Evolutionary conservation across 306 rosid genomes (phyloP), one percentile per base, ranked within the genome.

Genomic region (Spatholobus suberectus): DNA sequence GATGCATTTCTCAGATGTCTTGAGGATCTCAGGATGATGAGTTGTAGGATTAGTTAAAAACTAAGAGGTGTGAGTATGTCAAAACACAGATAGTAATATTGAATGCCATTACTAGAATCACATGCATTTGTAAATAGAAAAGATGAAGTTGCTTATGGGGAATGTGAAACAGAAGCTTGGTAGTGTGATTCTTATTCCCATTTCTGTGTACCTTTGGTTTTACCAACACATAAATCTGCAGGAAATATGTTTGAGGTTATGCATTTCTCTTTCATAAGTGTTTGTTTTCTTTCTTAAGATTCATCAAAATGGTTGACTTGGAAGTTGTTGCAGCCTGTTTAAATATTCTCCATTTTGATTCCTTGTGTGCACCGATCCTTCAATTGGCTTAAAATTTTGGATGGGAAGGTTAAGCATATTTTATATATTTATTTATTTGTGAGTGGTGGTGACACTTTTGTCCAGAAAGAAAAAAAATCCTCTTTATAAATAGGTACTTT

Each of bases 181-280:
- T 67, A 37, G 38, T 83, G 47, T 32, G 57, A 24, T 43, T 76
- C 7, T 73, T 73, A 24, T 11, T 76, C 46, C 49, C 37, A n/a
- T 83, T 35, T 77, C 49, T 76, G 72, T 63, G 68, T 32, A 63
- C 20, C 34, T 54, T 20, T 68, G 65, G 77, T 76, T 82, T 34
- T 76, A 21, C 23, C 18, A 41, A 43, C 34, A 6, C 54, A 15
- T 76, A 13, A 52, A 15, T 82, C 7, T 68, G 71, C 5, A 13
- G 44, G 27, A 44, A 75, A 35, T 68, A 69, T 44, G 55, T 35
- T 29, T 70, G n/a, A 57, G 57, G 65, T 29, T 76, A 70, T 82
- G 67, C 23, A 58, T 40, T 66, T 76, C n/a, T 43, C 38, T 82
- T 70, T 49, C 13, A 38, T 3, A 54, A 69, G 40, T 26, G 34